Evolutionary conservation across 495 filamentous ascomycete genomes (phyloP).

Genomic region (Apodospora peruviana): DNA sequence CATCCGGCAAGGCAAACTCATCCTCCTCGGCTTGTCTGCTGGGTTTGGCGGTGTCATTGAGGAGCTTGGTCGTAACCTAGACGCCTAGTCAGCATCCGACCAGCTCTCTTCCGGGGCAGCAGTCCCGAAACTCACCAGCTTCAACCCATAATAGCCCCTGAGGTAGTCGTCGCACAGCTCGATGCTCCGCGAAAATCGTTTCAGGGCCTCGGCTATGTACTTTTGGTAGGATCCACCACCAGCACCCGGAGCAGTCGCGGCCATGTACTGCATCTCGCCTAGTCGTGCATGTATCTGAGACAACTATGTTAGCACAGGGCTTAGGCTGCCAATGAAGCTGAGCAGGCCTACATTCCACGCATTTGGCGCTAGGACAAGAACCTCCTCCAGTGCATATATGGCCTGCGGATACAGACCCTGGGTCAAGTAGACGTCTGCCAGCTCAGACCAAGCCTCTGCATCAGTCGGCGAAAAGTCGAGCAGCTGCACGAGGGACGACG

Average conservation of each 20-base stretch:
- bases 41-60: conserved; percentile 26
- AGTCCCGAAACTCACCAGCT: conserved; percentile 52
- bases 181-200: conserved; percentile 80
- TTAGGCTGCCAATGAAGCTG: conserved; percentile 7
- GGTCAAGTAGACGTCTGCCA: conserved; percentile 75
- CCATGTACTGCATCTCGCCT: conserved; percentile 75
- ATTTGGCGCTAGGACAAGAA: conserved; percentile 80
- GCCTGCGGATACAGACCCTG: conserved; percentile 76
- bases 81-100: conserved; percentile 10
- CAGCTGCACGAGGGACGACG: conserved; percentile 63
- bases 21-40: conserved; percentile 30
- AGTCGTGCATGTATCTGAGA: conserved; percentile 77
- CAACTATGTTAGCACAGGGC: conserved; percentile 19
- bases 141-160: conserved; percentile 86
- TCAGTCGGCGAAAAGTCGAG: conserved; percentile 84
- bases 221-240: conserved; percentile 36
- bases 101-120: background rate
- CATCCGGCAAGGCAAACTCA: conserved; percentile 38
- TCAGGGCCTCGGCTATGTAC: conserved; percentile 62
- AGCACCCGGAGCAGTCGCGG: conserved; percentile 45
- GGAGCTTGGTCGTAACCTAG: conserved; percentile 37
- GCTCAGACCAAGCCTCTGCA: conserved; percentile 89
- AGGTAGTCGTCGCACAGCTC: conserved; percentile 92
- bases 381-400: conserved; percentile 85
- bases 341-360: conserved; percentile 78